Percentiles rank a stretch among this genome's conserved stretches.
Conservation (phyloP, 306 rosid genomes). For the Hylodesmum podocarpum region DNA sequence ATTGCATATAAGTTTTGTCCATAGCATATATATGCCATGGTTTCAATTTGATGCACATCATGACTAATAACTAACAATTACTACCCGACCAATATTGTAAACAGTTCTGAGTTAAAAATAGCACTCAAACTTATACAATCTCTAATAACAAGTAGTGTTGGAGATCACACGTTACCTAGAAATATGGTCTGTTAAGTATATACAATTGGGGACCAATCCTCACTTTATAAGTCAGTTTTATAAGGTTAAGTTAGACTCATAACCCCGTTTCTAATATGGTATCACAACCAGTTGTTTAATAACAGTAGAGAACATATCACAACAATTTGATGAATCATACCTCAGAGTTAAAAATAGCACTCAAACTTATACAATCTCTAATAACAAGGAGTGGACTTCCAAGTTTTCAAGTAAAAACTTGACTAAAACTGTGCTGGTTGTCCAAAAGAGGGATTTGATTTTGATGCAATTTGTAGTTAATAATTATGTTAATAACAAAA, state of each 20-base stretch:
- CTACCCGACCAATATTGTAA: not conserved
- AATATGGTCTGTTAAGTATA: too few species aligned
- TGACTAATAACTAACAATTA: not conserved
- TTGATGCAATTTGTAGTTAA: not conserved
- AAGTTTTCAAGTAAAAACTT: not conserved
- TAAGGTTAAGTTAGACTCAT: too few species aligned
- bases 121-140: not conserved
- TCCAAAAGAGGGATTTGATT: not conserved
- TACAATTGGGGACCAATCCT: too few species aligned
- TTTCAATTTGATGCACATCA: not conserved
- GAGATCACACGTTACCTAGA: too few species aligned
- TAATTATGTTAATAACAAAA: not conserved
- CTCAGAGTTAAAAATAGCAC: not conserved
- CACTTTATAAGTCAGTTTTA: too few species aligned
- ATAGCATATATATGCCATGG: not conserved
- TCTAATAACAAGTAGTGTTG: not conserved
- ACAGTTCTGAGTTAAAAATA: not conserved
- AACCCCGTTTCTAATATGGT: too few species aligned
- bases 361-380: not conserved
- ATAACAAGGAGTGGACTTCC: not conserved
- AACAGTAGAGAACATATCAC: not conserved
- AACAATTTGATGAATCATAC: not conserved
- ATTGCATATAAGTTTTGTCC: too few species aligned
- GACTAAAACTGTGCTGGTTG: not conserved
- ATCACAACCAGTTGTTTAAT: too few species aligned